Evolutionary conservation across 108 stramenopile genomes (phyloP).

Genomic region (Fistulifera solaris): DNA sequence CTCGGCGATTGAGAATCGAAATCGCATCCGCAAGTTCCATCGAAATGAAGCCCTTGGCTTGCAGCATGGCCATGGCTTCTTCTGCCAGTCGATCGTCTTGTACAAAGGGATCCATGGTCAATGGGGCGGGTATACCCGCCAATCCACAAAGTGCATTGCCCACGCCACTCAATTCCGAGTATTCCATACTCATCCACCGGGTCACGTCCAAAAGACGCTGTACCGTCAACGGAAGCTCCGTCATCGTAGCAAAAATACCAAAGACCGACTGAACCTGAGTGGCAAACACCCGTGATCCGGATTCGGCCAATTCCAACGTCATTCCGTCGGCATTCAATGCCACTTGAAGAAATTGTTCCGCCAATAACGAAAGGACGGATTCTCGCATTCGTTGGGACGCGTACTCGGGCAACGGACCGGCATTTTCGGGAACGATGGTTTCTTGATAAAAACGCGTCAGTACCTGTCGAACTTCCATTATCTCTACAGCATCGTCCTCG

Average conservation of each 20-base stretch:
- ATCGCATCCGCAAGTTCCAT: constrained; percentile 55
- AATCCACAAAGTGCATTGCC: constrained; percentile 41
- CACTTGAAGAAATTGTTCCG: constrained; percentile 57
- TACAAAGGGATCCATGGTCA: constrained; percentile 39
- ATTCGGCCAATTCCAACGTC: constrained; percentile 44
- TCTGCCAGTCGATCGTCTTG: constrained; percentile 45
- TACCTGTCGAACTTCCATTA: not conserved
- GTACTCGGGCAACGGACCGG: not conserved
- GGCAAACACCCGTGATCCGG: constrained; percentile 33
- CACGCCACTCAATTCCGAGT: constrained; percentile 20
- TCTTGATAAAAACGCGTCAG: not conserved
- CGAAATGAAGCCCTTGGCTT: constrained; percentile 45
- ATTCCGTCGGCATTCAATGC: constrained; percentile 59
- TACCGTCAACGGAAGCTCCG: constrained; percentile 22
- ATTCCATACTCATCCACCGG: constrained; percentile 34
- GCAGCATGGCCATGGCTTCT: constrained; percentile 56
- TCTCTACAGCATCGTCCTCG: not conserved
- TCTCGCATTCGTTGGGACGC: constrained; percentile 14
- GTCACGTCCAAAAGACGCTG: constrained; percentile 40
- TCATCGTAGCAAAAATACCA: constrained; percentile 1
- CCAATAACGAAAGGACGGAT: constrained; percentile 17
- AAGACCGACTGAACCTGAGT: constrained; percentile 24
- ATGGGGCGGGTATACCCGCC: constrained; percentile 15
- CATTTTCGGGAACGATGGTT: constrained; percentile 2
- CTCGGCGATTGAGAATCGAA: constrained; percentile 61